A percentile compares a stretch with the other conserved stretches of the same genome.
These are phyloP conservation scores for Triticum monococcum DNA, from an alignment of 176 grass and related monocot genomes.

Conservation along the genomic window DNA sequence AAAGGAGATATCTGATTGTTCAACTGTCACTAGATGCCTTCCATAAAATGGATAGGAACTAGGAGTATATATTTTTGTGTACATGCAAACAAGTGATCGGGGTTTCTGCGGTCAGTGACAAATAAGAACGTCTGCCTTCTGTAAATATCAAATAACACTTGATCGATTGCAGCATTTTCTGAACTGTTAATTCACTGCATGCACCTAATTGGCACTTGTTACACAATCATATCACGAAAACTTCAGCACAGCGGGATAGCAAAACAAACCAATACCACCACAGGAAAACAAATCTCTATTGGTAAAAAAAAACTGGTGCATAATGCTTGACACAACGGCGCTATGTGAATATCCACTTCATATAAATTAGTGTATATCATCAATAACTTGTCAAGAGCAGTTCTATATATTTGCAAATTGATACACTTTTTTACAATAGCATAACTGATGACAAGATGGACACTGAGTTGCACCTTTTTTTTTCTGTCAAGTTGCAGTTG, in stretches of 20 bases:
- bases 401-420: slow-evolving; percentile 6
- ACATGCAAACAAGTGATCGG: neutral
- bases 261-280: neutral
- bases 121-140: neutral
- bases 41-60: neutral
- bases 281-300: neutral
- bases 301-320: neutral
- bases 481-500: slow-evolving; percentile 6
- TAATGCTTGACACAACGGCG: slow-evolving; percentile 12
- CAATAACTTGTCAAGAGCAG: slow-evolving; percentile 24
- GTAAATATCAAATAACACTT: neutral
- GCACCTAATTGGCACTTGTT: neutral
- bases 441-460: neutral
- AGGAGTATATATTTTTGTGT: neutral
- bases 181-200: neutral
- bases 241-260: neutral
- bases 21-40: neutral
- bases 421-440: neutral
- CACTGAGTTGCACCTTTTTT: neutral
- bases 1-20: neutral
- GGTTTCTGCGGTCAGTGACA: neutral
- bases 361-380: slow-evolving; percentile 17
- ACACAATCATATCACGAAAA: slow-evolving; percentile 14
- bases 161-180: neutral
- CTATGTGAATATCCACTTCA: slow-evolving; percentile 20